Conservation (phyloP, 345 rosid species). For the Clausena lansium region DNA sequence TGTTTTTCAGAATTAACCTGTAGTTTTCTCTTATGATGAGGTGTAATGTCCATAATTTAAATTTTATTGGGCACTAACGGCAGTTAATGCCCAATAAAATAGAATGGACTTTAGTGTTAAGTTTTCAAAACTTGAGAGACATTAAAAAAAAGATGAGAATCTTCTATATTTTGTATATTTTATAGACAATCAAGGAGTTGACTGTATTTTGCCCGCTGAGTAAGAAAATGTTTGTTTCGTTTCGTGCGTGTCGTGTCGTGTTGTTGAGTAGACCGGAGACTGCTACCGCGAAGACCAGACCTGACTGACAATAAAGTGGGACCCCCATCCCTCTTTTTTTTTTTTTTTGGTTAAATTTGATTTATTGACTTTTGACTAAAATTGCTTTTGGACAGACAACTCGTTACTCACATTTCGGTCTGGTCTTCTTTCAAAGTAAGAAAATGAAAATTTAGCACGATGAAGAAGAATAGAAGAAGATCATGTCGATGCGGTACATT, state of each 20-base stretch:
- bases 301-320: not conserved
- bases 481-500: not conserved
- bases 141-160: not conserved
- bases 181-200: not conserved
- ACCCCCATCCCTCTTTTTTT: not conserved
- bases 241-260: slow-evolving; percentile 21
- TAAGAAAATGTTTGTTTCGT: not conserved
- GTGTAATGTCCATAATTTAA: too few relatives aligned
- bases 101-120: not conserved
- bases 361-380: not conserved
- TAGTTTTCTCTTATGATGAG: too few relatives aligned
- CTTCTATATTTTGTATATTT: too few relatives aligned
- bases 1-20: too few relatives aligned
- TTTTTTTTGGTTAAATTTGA: not conserved
- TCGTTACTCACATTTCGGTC: not conserved
- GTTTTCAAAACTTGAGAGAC: too few relatives aligned
- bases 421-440: not conserved
- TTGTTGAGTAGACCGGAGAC: slow-evolving; percentile 35
- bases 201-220: not conserved
- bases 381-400: not conserved
- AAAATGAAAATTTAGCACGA: not conserved
- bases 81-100: too few relatives aligned
- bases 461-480: not conserved
- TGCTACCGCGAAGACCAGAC: not conserved
- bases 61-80: too few relatives aligned